These are phyloP conservation scores for Verticillium dahliae DNA, from an alignment of 2,329 filamentous ascomycete species.

Conservation along the genomic window DNA sequence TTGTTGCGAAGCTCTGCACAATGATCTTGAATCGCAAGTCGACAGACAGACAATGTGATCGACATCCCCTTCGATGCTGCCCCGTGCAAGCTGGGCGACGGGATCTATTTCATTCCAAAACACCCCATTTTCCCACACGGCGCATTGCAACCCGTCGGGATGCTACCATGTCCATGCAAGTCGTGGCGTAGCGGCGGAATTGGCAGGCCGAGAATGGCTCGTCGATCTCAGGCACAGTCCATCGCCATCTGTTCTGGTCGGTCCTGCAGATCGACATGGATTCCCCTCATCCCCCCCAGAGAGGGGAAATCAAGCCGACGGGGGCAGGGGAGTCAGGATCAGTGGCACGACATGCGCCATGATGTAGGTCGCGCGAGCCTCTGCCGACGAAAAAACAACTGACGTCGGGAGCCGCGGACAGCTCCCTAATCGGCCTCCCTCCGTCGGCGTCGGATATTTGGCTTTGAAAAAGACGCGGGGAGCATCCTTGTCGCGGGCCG, in stretches of 20 bases:
- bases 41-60: background rate
- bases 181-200: conserved; percentile 7
- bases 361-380: background rate
- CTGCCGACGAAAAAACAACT: background rate
- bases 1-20: background rate
- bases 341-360: background rate
- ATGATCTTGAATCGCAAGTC: background rate
- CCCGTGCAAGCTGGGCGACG: background rate
- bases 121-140: background rate
- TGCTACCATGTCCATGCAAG: background rate
- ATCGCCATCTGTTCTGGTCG: conserved; percentile 25
- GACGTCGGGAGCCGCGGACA: background rate
- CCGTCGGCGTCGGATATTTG: background rate
- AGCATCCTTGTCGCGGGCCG: background rate
- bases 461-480: background rate
- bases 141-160: background rate
- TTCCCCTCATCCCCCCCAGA: background rate
- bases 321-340: background rate
- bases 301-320: too few species aligned
- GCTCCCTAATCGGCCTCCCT: background rate
- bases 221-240: conserved; percentile 39
- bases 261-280: background rate
- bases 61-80: background rate
- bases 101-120: conserved; percentile 1
- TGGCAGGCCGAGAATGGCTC: conserved; percentile 7